Conservation (phyloP, 1,284 basidiomycete genomes). For the Rhodotorula sp. region DNA sequence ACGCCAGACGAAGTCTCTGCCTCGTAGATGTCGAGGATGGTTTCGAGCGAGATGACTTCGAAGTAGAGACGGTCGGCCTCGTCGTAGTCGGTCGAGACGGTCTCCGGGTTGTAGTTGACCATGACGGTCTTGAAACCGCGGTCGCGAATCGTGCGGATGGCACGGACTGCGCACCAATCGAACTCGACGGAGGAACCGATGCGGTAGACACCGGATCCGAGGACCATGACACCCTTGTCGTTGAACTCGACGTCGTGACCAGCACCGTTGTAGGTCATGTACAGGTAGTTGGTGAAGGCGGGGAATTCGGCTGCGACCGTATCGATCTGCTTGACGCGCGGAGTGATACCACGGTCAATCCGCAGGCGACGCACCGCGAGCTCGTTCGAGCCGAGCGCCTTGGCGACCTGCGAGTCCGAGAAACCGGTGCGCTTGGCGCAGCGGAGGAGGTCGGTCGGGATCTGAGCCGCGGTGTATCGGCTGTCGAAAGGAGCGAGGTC, state of each 20-base stretch:
- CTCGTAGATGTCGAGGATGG: conserved; percentile 96
- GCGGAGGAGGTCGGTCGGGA: conserved; percentile 67
- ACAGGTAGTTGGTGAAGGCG: conserved; percentile 97
- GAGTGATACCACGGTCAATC: conserved; percentile 60
- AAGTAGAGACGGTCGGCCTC: conserved; percentile 98
- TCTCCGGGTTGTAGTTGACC: conserved; percentile 99
- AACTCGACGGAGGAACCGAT: conserved; percentile 99
- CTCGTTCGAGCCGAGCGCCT: conserved; percentile 77
- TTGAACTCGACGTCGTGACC: conserved; percentile 87
- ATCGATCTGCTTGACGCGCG: conserved; percentile 98
- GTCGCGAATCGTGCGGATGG: conserved; percentile 90
- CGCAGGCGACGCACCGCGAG: conserved; percentile 82
- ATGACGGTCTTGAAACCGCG: conserved; percentile 95
- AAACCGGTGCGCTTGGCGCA: conserved; percentile 94
- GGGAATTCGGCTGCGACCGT: conserved; percentile 99
- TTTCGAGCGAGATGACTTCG: conserved; percentile 96
- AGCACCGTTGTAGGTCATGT: conserved; percentile 93
- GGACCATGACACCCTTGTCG: conserved; percentile 92
- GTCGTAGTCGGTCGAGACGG: conserved; percentile 98
- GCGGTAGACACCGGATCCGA: conserved; percentile 96
- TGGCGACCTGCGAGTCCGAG: conserved; percentile 86
- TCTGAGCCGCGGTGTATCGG: conserved; percentile 64
- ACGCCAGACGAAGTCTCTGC: conserved; percentile 83
- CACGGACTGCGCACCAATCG: conserved; percentile 98
- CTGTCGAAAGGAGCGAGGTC: conserved; percentile 51